Percentiles rank a stretch among this genome's conserved stretches.
Evolutionary conservation across 169 alveolate genomes (phyloP).

Genomic region (Amoebophrya sp.): DNA sequence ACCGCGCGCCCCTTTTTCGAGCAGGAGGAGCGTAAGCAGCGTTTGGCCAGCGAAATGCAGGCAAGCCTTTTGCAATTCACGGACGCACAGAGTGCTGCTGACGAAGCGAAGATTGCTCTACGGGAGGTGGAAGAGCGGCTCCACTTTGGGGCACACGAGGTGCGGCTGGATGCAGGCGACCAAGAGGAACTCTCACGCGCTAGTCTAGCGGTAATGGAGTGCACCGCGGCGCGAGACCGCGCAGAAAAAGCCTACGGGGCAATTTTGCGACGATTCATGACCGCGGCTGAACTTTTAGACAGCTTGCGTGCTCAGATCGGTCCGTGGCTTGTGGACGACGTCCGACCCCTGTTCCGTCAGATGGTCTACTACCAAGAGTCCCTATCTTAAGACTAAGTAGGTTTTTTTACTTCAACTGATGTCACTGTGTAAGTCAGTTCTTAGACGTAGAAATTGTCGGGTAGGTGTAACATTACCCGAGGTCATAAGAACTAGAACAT

Average conservation of each 20-base stretch:
- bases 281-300: not conserved
- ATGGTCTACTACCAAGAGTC: slow-evolving; percentile 2
- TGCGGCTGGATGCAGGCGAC: not conserved
- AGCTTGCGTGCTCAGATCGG: not conserved
- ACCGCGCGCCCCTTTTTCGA: slow-evolving; percentile 13
- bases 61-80: not conserved
- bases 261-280: not conserved
- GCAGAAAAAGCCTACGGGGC: not conserved
- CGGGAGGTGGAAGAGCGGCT: not conserved
- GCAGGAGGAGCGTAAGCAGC: slow-evolving; percentile 12
- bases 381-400: not conserved
- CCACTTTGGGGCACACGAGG: not conserved
- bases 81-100: not conserved
- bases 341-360: slow-evolving; percentile 11
- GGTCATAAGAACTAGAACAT: too few relatives aligned
- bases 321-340: not conserved
- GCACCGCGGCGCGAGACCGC: not conserved
- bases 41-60: not conserved
- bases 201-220: not conserved
- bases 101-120: not conserved
- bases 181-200: not conserved
- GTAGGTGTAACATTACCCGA: too few relatives aligned
- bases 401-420: too few relatives aligned
- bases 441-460: too few relatives aligned
- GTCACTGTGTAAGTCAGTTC: too few relatives aligned